Conservation (phyloP, 2,329 filamentous ascomycete species). For the Coniochaeta sp. region DNA sequence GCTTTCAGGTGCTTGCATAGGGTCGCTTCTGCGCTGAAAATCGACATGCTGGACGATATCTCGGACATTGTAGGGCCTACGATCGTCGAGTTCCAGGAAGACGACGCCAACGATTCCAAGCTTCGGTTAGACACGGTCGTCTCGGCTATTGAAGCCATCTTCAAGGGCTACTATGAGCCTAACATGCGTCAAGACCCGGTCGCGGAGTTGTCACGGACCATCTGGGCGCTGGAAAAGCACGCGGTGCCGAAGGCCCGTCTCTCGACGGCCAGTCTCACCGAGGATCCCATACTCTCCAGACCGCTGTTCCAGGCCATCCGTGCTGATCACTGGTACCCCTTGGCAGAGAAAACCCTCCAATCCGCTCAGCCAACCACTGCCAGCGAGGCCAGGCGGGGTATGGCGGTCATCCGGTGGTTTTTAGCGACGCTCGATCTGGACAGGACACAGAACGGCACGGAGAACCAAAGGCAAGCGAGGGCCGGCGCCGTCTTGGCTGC, state of each 20-base stretch:
- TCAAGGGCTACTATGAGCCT: constrained; percentile 38
- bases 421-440: constrained; percentile 38
- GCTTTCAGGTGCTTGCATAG: constrained; percentile 66
- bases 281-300: constrained; percentile 28
- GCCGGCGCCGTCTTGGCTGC: constrained; percentile 36
- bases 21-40: constrained; percentile 59
- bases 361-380: constrained; percentile 19
- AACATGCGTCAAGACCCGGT: constrained; percentile 28
- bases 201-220: constrained; percentile 30
- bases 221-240: constrained; percentile 23
- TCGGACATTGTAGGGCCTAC: constrained; percentile 54
- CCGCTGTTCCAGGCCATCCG: constrained; percentile 33
- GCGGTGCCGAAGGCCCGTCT: constrained; percentile 10
- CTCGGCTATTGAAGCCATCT: constrained; percentile 42
- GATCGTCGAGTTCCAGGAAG: constrained; percentile 49
- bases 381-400: not conserved
- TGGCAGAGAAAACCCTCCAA: constrained; percentile 37
- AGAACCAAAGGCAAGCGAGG: constrained; percentile 40
- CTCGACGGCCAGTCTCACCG: not conserved
- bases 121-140: constrained; percentile 34
- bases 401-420: constrained; percentile 27
- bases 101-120: constrained; percentile 55
- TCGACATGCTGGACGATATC: constrained; percentile 63
- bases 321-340: constrained; percentile 44
- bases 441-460: constrained; percentile 37